These are phyloP conservation scores for Tuber magnatum DNA, from an alignment of 495 filamentous ascomycete genomes.

Conservation along the genomic window DNA sequence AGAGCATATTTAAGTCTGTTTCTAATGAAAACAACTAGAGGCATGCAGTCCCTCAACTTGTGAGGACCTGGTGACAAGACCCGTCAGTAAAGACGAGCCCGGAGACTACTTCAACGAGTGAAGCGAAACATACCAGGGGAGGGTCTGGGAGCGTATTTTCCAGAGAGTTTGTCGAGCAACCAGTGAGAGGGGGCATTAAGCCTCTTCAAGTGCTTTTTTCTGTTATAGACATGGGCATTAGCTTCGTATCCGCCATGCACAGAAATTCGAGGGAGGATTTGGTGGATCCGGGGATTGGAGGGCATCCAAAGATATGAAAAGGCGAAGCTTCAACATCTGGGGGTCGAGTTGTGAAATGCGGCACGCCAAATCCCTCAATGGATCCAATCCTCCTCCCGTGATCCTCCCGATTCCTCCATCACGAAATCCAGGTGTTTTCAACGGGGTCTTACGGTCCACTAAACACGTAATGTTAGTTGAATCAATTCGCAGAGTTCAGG, in stretches of 20 bases:
- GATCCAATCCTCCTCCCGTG: slow-evolving; percentile 6
- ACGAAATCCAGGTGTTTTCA: slow-evolving; percentile 4
- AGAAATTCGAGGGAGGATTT: slow-evolving; percentile 7
- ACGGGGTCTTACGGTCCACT: slow-evolving; percentile 40
- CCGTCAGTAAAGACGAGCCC: slow-evolving; percentile 41
- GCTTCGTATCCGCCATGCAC: neutral
- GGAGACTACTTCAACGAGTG: slow-evolving; percentile 42
- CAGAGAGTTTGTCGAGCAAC: slow-evolving; percentile 98
- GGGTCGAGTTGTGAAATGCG: slow-evolving; percentile 1
- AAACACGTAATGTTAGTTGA: slow-evolving; percentile 18
- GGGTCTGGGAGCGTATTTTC: slow-evolving; percentile 90
- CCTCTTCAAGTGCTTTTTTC: slow-evolving; percentile 99
- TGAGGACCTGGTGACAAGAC: slow-evolving; percentile 71
- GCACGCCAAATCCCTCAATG: slow-evolving; percentile 1
- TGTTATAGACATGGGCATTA: slow-evolving; percentile 43
- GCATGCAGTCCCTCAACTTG: slow-evolving; percentile 98
- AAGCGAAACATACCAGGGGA: slow-evolving; percentile 49
- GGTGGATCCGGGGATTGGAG: slow-evolving; percentile 23
- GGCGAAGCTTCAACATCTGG: slow-evolving; percentile 6
- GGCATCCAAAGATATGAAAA: slow-evolving; percentile 20
- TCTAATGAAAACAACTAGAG: slow-evolving; percentile 96
- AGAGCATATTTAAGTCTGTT: slow-evolving; percentile 99
- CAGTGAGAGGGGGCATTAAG: slow-evolving; percentile 97
- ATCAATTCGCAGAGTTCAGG: neutral
- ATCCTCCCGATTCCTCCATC: slow-evolving; percentile 5